phyloP scores from a whole-genome alignment of 2,329 filamentous ascomycete species.

The Fusarium devonianum region DNA sequence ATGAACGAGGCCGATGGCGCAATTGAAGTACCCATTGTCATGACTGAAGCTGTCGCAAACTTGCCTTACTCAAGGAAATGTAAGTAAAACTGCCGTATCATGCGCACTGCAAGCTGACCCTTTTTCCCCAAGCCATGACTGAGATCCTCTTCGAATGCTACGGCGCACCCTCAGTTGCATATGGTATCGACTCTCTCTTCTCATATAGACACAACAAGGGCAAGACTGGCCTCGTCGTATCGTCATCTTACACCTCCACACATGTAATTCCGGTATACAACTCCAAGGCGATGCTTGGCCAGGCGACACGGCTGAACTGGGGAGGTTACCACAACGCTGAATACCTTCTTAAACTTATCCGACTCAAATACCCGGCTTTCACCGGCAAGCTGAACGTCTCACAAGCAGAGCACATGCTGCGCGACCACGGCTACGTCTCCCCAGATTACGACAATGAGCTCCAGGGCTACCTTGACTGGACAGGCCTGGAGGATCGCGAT shows the following conservation, averaged over 20 bases:
- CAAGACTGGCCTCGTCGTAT: conserved; percentile 84
- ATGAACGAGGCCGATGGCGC: conserved; percentile 77
- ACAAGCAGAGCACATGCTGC: conserved; percentile 87
- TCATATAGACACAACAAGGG: conserved; percentile 94
- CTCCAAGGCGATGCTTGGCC: conserved; percentile 80
- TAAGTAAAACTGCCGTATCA: conserved; percentile 51
- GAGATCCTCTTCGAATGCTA: conserved; percentile 98
- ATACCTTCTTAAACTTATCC: conserved; percentile 88
- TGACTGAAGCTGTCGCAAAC: conserved; percentile 96
- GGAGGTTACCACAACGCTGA: conserved; percentile 89
- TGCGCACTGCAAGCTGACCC: conserved; percentile 28
- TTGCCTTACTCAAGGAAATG: conserved; percentile 87
- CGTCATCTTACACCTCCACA: conserved; percentile 91
- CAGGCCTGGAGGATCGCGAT: conserved; percentile 87
- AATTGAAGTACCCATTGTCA: conserved; percentile 86
- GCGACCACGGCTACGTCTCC: conserved; percentile 89
- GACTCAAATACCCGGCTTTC: conserved; percentile 90
- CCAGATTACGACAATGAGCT: conserved; percentile 83
- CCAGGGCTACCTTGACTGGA: conserved; percentile 83
- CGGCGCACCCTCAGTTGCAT: conserved; percentile 85
- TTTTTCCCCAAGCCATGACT: conserved; percentile 76
- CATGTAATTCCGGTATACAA: conserved; percentile 94
- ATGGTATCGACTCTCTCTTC: conserved; percentile 96
- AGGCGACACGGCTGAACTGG: conserved; percentile 93
- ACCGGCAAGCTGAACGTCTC: conserved; percentile 84